phyloP scores from a whole-genome alignment of 306 rosid genomes.

The Canavalia gladiata region DNA sequence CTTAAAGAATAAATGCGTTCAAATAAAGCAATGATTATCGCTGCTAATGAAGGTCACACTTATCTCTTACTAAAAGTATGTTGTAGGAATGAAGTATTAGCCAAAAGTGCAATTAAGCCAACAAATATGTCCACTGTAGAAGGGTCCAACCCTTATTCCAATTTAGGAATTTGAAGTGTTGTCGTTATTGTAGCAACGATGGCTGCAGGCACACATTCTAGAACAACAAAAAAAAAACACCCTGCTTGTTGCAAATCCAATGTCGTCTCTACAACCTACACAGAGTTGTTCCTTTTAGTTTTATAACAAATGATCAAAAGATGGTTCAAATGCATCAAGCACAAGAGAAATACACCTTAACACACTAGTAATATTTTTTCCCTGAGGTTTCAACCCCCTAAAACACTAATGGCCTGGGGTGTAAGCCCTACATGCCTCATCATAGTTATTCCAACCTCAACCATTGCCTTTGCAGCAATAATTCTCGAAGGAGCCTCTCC shows the following conservation, averaged over 20 bases:
- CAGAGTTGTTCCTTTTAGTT: constrained; percentile 20
- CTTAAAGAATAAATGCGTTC: constrained; percentile 30
- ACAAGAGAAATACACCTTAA: constrained; percentile 63
- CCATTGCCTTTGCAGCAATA: constrained; percentile 77
- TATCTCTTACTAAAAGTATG: neutral
- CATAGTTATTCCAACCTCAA: constrained; percentile 94
- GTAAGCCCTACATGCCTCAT: constrained; percentile 98
- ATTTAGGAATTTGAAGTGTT: constrained; percentile 87
- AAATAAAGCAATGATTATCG: neutral
- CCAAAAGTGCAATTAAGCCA: neutral
- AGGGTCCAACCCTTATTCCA: constrained; percentile 98
- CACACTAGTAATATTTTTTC: constrained; percentile 79
- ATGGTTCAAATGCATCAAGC: constrained; percentile 22
- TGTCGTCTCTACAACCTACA: constrained; percentile 90
- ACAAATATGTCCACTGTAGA: constrained; percentile 91
- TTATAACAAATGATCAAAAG: constrained; percentile 4
- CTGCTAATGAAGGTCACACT: neutral
- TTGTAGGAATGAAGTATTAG: constrained; percentile 40
- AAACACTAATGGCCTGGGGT: constrained; percentile 95
- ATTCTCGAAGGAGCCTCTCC: constrained; percentile 87
- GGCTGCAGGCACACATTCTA: constrained; percentile 87
- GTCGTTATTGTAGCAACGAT: constrained; percentile 89
- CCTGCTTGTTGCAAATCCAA: constrained; percentile 88
- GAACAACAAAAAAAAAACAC: constrained; percentile 77
- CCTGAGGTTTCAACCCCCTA: constrained; percentile 97